Evolutionary conservation across 1,284 basidiomycete species (phyloP).

Genomic region (Amylostereum areolatum): DNA sequence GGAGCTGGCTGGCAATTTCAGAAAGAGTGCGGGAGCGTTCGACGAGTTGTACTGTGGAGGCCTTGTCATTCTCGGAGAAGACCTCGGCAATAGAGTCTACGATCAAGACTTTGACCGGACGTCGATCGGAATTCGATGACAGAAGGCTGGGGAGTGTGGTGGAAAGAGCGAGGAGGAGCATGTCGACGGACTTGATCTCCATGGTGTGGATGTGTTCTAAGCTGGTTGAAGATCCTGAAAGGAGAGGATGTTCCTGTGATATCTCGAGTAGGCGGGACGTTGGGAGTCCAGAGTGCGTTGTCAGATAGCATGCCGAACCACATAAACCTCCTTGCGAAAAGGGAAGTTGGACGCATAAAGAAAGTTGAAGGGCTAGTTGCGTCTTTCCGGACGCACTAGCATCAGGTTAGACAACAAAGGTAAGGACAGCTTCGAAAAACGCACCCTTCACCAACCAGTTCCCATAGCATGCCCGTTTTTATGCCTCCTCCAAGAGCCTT

Average conservation of each 20-base stretch:
- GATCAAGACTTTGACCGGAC: constrained; percentile 64
- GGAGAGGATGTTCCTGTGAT: constrained; percentile 38
- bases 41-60: constrained; percentile 51
- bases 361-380: constrained; percentile 75
- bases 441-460: constrained; percentile 84
- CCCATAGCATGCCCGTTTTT: constrained; percentile 73
- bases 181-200: constrained; percentile 50
- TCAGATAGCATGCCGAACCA: constrained; percentile 69
- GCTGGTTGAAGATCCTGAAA: constrained; percentile 40
- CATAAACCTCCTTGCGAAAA: constrained; percentile 40
- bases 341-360: constrained; percentile 71
- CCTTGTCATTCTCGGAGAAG: constrained; percentile 57
- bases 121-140: constrained; percentile 16
- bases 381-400: constrained; percentile 83
- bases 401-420: constrained; percentile 1
- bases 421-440: constrained; percentile 7
- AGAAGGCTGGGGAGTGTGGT: constrained; percentile 60
- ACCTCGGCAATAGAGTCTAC: constrained; percentile 82
- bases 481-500: constrained; percentile 68
- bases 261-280: constrained; percentile 64
- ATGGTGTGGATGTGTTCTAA: constrained; percentile 68
- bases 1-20: constrained; percentile 60
- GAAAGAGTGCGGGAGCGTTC: constrained; percentile 67
- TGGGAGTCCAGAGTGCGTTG: constrained; percentile 66
- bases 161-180: constrained; percentile 64